A percentile compares a stretch with the other conserved stretches of the same genome.
These are phyloP conservation scores for Rubia peregrina DNA, from an alignment of 305 asterid species.

Conservation along the genomic window DNA sequence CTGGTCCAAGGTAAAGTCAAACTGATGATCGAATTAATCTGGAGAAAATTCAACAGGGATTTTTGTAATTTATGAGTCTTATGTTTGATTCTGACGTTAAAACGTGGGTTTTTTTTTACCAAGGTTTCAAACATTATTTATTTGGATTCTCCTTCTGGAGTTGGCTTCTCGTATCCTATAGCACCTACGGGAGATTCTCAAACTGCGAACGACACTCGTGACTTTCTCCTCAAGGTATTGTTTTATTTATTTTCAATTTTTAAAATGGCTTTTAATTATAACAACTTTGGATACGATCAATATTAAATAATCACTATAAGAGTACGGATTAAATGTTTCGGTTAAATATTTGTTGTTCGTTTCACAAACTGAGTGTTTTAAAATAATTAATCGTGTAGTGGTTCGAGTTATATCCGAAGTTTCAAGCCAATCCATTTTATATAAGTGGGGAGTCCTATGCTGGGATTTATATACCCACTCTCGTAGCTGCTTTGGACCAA, in stretches of 20 bases:
- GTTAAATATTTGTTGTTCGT: too few species aligned
- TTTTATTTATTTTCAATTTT: background rate
- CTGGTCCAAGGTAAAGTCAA: slow-evolving; percentile 48
- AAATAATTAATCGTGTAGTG: slow-evolving; percentile 22
- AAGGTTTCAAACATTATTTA: slow-evolving; percentile 48
- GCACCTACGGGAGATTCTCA: slow-evolving; percentile 35
- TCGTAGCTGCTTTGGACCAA: slow-evolving; percentile 30
- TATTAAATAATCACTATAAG: too few species aligned
- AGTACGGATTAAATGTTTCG: too few species aligned
- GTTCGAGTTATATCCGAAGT: slow-evolving; percentile 45
- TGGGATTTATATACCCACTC: slow-evolving; percentile 50
- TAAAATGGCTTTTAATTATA: too few species aligned
- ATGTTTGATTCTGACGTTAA: too few species aligned
- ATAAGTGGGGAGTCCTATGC: slow-evolving; percentile 53
- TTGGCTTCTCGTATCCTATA: slow-evolving; percentile 45
- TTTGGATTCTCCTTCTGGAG: slow-evolving; percentile 57
- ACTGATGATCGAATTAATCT: background rate
- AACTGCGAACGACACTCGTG: slow-evolving; percentile 48
- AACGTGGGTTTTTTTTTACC: too few species aligned
- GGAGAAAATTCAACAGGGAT: background rate
- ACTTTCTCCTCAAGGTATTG: slow-evolving; percentile 55
- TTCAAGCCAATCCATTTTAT: slow-evolving; percentile 36
- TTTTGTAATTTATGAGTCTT: background rate
- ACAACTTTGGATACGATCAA: background rate
- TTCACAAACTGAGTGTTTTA: too few species aligned